Conservation (phyloP, 371 early-diverging fungal species). For the Mucor racemosus region DNA sequence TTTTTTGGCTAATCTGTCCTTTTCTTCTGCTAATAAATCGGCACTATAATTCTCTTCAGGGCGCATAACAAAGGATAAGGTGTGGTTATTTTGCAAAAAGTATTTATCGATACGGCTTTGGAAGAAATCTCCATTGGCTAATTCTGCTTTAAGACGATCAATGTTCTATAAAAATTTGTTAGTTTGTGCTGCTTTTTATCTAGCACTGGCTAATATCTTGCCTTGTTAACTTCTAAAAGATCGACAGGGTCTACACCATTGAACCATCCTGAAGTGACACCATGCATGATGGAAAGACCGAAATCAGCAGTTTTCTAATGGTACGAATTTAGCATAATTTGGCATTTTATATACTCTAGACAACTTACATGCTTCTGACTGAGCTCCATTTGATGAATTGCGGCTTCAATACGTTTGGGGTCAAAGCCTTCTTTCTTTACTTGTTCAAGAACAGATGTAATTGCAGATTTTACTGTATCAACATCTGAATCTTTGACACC, state of each 20-base stretch:
- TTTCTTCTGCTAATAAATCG: slow-evolving; percentile 66
- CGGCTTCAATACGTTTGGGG: slow-evolving; percentile 80
- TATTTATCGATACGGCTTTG: slow-evolving; percentile 74
- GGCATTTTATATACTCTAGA: background rate
- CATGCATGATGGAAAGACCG: slow-evolving; percentile 84
- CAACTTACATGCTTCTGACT: slow-evolving; percentile 81
- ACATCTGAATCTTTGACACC: slow-evolving; percentile 66
- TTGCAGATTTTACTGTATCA: slow-evolving; percentile 70
- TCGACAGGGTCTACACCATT: slow-evolving; percentile 89
- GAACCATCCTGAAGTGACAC: slow-evolving; percentile 82
- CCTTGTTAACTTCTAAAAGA: slow-evolving; percentile 79
- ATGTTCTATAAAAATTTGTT: slow-evolving; percentile 55
- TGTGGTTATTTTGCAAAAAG: slow-evolving; percentile 78
- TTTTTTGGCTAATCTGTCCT: slow-evolving; percentile 63
- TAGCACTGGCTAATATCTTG: slow-evolving; percentile 11
- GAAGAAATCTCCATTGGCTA: slow-evolving; percentile 72
- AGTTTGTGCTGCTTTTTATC: background rate
- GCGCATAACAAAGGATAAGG: slow-evolving; percentile 81
- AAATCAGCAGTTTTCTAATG: slow-evolving; percentile 84
- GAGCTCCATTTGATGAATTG: slow-evolving; percentile 89
- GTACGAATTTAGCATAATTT: background rate
- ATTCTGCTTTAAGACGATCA: slow-evolving; percentile 69
- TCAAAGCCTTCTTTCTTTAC: slow-evolving; percentile 80
- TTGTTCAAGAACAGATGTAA: slow-evolving; percentile 69
- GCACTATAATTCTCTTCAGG: slow-evolving; percentile 73